These are phyloP conservation scores for Lachnellula willkommii DNA, from an alignment of 2,329 filamentous ascomycete genomes.

Conservation along the genomic window DNA sequence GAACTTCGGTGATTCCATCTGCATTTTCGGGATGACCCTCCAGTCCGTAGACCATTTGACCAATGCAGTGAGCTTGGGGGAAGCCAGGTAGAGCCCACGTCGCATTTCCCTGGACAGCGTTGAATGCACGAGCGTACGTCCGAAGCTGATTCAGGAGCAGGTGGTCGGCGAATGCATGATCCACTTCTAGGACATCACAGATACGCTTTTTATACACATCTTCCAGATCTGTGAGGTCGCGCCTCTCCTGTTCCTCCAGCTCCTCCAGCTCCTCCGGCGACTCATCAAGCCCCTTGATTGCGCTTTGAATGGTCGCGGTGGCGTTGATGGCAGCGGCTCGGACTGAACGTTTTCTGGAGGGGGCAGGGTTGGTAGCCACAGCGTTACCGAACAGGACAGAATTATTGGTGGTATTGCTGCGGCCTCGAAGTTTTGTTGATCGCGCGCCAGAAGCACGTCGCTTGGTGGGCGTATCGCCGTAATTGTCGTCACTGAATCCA, in stretches of 20 bases:
- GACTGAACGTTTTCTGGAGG: too few species aligned
- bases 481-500: not conserved
- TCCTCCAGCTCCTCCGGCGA: too few species aligned
- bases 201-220: conserved; percentile 3
- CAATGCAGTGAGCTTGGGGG: not conserved
- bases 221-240: not conserved
- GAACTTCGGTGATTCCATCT: not conserved
- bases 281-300: too few species aligned
- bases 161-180: not conserved
- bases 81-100: not conserved
- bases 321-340: too few species aligned
- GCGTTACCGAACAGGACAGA: too few species aligned
- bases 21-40: not conserved
- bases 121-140: conserved; percentile 17
- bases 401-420: not conserved
- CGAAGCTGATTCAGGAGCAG: conserved; percentile 11
- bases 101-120: not conserved
- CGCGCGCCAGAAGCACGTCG: not conserved
- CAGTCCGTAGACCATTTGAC: not conserved
- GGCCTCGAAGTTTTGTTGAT: too few species aligned
- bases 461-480: not conserved
- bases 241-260: too few species aligned
- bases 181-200: conserved; percentile 7
- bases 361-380: too few species aligned
- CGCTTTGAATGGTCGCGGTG: too few species aligned